Conservation (phyloP, 2,329 filamentous ascomycete species). For the Clarireedia sp. region DNA sequence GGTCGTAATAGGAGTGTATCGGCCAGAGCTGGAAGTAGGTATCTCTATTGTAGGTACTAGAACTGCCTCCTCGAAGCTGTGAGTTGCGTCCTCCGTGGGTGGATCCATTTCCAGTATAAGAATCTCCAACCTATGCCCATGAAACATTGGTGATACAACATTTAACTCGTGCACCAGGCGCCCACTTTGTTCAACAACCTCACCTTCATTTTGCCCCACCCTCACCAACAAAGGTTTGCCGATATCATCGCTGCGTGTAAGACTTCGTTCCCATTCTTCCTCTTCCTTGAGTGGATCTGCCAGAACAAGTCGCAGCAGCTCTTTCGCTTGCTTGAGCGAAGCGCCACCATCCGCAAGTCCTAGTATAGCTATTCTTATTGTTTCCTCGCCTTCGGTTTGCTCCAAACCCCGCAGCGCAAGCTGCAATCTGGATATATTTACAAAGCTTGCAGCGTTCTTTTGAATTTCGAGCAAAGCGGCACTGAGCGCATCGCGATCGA, state of each 20-base stretch:
- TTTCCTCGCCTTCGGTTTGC: constrained; percentile 47
- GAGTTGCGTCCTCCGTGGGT: constrained; percentile 35
- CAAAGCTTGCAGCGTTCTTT: constrained; percentile 49
- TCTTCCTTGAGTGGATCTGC: constrained; percentile 60
- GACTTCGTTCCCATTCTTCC: constrained; percentile 58
- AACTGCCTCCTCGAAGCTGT: constrained; percentile 53
- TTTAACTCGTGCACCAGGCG: constrained; percentile 50
- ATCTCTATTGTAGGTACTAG: constrained; percentile 72
- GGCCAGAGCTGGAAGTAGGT: constrained; percentile 53
- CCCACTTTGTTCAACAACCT: constrained; percentile 30
- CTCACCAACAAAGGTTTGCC: constrained; percentile 55
- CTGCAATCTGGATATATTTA: constrained; percentile 63
- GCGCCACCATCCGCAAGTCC: constrained; percentile 34
- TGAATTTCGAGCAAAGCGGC: constrained; percentile 50
- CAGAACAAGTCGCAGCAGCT: constrained; percentile 60
- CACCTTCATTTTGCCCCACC: constrained; percentile 34
- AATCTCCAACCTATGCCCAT: constrained; percentile 57
- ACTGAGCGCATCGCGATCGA: constrained; percentile 19
- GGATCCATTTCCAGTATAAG: constrained; percentile 46
- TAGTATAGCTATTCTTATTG: constrained; percentile 51
- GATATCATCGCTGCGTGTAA: constrained; percentile 38
- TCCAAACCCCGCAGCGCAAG: constrained; percentile 60
- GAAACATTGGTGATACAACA: constrained; percentile 54
- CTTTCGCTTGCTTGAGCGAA: constrained; percentile 45
- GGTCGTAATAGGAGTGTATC: constrained; percentile 61